Percentiles rank a stretch among this genome's conserved stretches.
Evolutionary conservation across 2,329 filamentous ascomycete species (phyloP).

Genomic region (Aspergillus vadensis): DNA sequence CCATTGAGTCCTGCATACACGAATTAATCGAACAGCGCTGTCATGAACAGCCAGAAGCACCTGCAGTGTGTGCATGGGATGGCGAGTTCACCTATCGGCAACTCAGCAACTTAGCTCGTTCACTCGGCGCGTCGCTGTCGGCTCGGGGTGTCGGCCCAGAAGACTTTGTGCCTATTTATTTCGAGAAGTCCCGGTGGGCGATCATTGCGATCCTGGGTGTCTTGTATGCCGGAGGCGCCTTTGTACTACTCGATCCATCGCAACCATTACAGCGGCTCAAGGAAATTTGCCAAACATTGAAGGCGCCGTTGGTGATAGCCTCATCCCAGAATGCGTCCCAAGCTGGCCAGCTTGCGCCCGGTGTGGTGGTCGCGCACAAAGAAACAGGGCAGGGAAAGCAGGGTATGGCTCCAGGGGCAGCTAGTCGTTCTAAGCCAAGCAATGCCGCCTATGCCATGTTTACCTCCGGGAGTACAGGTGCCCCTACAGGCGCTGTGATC

Average conservation of each 20-base stretch:
- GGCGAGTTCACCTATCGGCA: background rate
- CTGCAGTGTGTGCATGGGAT: background rate
- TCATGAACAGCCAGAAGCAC: background rate
- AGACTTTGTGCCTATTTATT: background rate
- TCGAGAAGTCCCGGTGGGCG: background rate
- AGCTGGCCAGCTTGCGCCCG: too few species aligned
- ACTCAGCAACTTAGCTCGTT: background rate
- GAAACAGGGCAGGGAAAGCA: background rate
- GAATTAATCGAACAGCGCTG: background rate
- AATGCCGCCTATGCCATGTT: background rate
- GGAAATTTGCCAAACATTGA: background rate
- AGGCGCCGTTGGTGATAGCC: background rate
- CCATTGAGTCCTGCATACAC: background rate
- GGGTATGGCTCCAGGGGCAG: background rate
- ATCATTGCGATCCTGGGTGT: background rate
- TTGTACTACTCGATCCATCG: background rate
- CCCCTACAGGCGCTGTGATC: fast-evolving
- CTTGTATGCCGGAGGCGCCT: background rate
- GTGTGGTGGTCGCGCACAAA: too few species aligned
- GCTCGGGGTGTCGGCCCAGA: background rate
- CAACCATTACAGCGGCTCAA: background rate
- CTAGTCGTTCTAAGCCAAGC: background rate
- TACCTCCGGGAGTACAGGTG: background rate
- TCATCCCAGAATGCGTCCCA: background rate
- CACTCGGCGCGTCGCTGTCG: background rate